These are phyloP conservation scores for Debaryomyces sp. DNA, from an alignment of 1,139 yeast genomes.

Conservation along the genomic window DNA sequence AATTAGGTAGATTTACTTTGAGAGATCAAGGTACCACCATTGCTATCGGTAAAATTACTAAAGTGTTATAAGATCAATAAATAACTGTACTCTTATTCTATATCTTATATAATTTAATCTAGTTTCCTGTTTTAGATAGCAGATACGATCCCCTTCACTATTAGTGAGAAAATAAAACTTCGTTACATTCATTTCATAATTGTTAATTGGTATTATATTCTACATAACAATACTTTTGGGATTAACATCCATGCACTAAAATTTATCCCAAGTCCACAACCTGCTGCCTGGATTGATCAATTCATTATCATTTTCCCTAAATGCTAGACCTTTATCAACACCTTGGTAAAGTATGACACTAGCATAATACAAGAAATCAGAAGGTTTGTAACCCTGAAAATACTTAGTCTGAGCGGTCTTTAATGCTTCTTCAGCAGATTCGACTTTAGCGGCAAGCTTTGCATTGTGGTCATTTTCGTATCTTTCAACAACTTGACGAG, in stretches of 20 bases:
- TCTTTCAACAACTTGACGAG: slow-evolving; percentile 38
- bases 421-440: slow-evolving; percentile 33
- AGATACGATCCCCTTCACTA: no score
- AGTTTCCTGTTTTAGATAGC: slow-evolving; percentile 3
- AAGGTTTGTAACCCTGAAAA: slow-evolving; percentile 32
- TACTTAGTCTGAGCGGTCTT: slow-evolving; percentile 31
- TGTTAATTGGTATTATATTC: no score
- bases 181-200: no score
- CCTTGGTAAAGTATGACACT: slow-evolving; percentile 38
- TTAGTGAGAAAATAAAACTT: no score
- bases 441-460: slow-evolving; percentile 30
- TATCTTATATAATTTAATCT: slow-evolving; percentile 3
- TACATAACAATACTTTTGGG: no score
- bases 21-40: slow-evolving; percentile 98
- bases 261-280: slow-evolving; percentile 55
- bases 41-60: slow-evolving; percentile 96
- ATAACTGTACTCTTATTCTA: background rate
- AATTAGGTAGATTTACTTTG: slow-evolving; percentile 95
- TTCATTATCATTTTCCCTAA: slow-evolving; percentile 45
- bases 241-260: background rate
- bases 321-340: slow-evolving; percentile 40
- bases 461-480: slow-evolving; percentile 46
- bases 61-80: slow-evolving; percentile 49
- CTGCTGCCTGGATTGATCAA: slow-evolving; percentile 56
- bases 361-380: slow-evolving; percentile 36